phyloP scores from a whole-genome alignment of 805 yeast species.

The Metschnikowia lochheadii region DNA sequence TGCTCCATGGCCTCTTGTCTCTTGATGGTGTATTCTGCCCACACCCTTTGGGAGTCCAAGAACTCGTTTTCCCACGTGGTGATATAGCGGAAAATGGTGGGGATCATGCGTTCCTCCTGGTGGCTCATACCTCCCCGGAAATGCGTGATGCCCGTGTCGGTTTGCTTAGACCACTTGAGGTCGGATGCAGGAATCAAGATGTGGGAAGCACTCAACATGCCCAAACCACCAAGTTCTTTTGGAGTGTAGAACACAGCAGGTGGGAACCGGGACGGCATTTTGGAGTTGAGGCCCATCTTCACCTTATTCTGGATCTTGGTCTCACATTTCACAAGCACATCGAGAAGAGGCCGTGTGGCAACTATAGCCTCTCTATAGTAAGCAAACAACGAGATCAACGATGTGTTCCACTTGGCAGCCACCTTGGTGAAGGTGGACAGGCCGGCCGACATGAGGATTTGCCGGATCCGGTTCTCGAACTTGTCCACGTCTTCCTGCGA shows the following conservation, averaged over 20 bases:
- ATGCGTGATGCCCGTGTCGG: conserved; percentile 91
- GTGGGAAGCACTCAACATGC: conserved; percentile 97
- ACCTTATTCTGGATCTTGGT: conserved; percentile 92
- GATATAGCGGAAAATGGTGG: conserved; percentile 88
- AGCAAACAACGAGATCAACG: conserved; percentile 77
- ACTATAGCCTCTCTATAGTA: conserved; percentile 93
- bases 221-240: conserved; percentile 93
- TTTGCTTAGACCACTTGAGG: conserved; percentile 84
- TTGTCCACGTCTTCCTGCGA: conserved; percentile 73
- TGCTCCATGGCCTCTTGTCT: conserved; percentile 83
- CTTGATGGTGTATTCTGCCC: conserved; percentile 95
- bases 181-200: conserved; percentile 93
- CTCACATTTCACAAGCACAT: conserved; percentile 82
- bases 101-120: conserved; percentile 75
- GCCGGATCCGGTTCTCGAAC: conserved; percentile 81
- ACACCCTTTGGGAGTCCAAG: conserved; percentile 87
- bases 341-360: conserved; percentile 72
- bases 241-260: conserved; percentile 99
- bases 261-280: conserved; percentile 98
- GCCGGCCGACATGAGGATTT: conserved; percentile 91
- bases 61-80: conserved; percentile 97
- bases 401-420: conserved; percentile 95
- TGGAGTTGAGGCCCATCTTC: conserved; percentile 90
- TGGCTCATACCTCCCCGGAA: conserved; percentile 91
- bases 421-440: conserved; percentile 92